Evolutionary conservation across 2,329 filamentous ascomycete genomes (phyloP).

Genomic region (Cadophora sp.): DNA sequence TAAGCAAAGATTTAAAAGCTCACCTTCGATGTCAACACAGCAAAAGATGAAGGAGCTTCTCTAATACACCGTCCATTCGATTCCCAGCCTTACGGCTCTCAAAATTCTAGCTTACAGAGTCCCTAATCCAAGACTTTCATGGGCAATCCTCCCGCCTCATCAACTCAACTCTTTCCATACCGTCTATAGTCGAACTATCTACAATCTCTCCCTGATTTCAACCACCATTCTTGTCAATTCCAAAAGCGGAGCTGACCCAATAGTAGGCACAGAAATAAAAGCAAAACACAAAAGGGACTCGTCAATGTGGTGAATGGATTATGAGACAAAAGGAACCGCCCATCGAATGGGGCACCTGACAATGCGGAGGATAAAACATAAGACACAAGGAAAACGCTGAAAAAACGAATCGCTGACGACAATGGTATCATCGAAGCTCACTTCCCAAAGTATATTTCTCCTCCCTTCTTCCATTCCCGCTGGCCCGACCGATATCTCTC

Average conservation of each 20-base stretch:
- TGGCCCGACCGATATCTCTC: not conserved
- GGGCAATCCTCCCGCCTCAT: slow-evolving; percentile 2
- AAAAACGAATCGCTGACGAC: slow-evolving; percentile 27
- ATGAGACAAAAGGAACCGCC: slow-evolving; percentile 25
- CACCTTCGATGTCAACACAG: slow-evolving; percentile 12
- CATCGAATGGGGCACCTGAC: slow-evolving; percentile 15
- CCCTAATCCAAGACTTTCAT: slow-evolving; percentile 20
- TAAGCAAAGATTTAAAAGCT: not conserved
- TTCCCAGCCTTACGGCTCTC: slow-evolving; percentile 15
- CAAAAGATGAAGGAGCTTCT: slow-evolving; percentile 6
- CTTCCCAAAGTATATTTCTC: slow-evolving; percentile 13
- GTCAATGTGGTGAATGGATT: slow-evolving; percentile 22
- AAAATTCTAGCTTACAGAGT: slow-evolving; percentile 21
- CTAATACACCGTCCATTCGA: slow-evolving; percentile 7
- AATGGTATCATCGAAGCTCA: slow-evolving; percentile 36
- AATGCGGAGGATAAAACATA: slow-evolving; percentile 24
- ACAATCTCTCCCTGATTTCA: slow-evolving; percentile 25
- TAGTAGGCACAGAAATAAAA: slow-evolving; percentile 15
- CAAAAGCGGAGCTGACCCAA: slow-evolving; percentile 13
- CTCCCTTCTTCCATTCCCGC: not conserved
- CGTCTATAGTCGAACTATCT: slow-evolving; percentile 20
- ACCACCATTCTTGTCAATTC: slow-evolving; percentile 10
- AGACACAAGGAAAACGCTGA: slow-evolving; percentile 22
- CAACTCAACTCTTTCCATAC: not conserved
- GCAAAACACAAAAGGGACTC: slow-evolving; percentile 24